phyloP scores from a whole-genome alignment of 2,329 filamentous ascomycete species.

The Verticillium isaacii region DNA sequence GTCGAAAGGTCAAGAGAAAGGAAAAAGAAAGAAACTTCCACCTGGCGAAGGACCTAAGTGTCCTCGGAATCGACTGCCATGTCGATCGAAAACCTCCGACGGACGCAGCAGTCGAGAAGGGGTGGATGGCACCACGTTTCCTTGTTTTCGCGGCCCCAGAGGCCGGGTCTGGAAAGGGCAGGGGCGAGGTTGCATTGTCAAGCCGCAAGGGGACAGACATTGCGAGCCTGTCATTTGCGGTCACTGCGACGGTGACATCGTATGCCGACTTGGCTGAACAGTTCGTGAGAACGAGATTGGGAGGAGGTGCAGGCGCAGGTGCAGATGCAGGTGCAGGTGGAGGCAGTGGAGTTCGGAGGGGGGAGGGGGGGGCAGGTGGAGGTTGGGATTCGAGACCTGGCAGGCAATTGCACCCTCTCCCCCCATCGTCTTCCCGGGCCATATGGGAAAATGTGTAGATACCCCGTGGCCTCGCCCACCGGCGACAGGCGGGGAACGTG shows the following conservation, averaged over 20 bases:
- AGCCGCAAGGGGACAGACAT: no score
- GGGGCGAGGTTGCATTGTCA: background rate
- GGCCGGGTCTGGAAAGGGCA: background rate
- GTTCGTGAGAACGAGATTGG: background rate
- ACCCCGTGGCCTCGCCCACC: no score
- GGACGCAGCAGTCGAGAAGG: background rate
- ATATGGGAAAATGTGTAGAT: no score
- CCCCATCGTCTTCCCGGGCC: no score
- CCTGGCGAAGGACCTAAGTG: background rate
- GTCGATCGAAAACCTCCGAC: background rate
- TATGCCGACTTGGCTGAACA: background rate
- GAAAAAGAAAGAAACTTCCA: background rate
- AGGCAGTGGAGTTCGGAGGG: background rate
- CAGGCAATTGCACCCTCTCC: no score
- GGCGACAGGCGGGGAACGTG: no score
- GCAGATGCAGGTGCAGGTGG: background rate
- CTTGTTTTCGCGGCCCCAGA: background rate
- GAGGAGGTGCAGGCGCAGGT: background rate
- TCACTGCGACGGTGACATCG: background rate
- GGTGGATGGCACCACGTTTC: background rate
- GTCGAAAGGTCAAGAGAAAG: background rate
- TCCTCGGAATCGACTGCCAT: background rate
- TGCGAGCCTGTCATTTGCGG: background rate
- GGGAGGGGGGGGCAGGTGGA: no score
- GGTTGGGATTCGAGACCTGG: no score